Conservation (phyloP, 148 eudicot genomes). For the Amaranthus cruentus region DNA sequence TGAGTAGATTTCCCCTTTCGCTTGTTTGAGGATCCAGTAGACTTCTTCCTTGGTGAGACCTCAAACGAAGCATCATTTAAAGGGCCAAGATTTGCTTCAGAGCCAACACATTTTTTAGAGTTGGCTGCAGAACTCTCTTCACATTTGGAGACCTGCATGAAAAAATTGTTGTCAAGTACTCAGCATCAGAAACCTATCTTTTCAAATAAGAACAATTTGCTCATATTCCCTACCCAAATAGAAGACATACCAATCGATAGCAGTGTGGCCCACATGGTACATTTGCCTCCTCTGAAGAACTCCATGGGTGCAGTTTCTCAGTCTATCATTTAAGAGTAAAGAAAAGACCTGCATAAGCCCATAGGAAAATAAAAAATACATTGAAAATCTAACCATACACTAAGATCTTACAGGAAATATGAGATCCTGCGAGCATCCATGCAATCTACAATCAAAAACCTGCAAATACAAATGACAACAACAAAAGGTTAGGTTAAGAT, state of each 20-base stretch:
- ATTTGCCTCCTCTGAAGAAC: conserved; percentile 47
- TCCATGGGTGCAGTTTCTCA: conserved; percentile 76
- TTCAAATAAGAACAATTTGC: background rate
- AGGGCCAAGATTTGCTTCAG: conserved; percentile 44
- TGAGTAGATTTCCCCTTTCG: conserved; percentile 55
- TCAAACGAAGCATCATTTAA: conserved; percentile 39
- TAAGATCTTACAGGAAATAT: conserved; percentile 70
- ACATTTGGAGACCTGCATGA: conserved; percentile 40
- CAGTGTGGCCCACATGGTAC: conserved; percentile 75
- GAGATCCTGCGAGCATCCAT: conserved; percentile 99
- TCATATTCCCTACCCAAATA: conserved; percentile 1
- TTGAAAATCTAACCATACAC: background rate
- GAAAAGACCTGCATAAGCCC: conserved; percentile 6
- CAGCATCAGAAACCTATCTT: background rate
- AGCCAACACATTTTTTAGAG: conserved; percentile 32
- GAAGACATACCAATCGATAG: conserved; percentile 51
- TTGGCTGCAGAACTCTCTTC: conserved; percentile 37
- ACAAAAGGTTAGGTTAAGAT: conserved; percentile 9
- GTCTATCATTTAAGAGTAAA: conserved; percentile 32
- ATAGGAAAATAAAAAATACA: background rate
- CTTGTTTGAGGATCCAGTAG: conserved; percentile 41
- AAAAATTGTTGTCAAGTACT: conserved; percentile 6
- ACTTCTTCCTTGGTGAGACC: conserved; percentile 38
- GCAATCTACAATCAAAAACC: conserved; percentile 97
- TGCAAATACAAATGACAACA: conserved; percentile 34